Evolutionary conservation across 257 asterid species (phyloP).

Genomic region (Coffea eugenioides): DNA sequence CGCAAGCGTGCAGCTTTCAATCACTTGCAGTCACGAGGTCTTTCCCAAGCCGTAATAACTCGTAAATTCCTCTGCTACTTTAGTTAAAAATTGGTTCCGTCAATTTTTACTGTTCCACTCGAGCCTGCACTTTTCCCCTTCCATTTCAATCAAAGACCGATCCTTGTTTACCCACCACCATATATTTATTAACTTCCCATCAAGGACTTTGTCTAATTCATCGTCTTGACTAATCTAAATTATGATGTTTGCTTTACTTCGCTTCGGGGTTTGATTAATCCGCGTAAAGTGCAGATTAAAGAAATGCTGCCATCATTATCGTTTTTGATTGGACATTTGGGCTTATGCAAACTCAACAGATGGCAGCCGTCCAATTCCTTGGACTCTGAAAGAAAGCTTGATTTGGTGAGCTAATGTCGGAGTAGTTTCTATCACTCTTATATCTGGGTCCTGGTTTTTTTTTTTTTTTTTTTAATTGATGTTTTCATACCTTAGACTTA

Average conservation of each 20-base stretch:
- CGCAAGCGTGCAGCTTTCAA: constrained; percentile 30
- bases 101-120: background rate
- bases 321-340: background rate
- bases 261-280: background rate
- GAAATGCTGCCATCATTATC: background rate
- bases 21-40: constrained; percentile 8
- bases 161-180: no score
- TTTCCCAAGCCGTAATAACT: background rate
- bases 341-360: background rate
- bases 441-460: no score
- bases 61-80: background rate
- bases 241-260: background rate
- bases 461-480: no score
- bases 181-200: no score
- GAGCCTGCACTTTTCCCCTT: background rate
- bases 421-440: background rate
- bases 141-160: background rate
- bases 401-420: background rate
- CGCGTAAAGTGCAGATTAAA: background rate
- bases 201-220: background rate
- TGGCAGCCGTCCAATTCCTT: background rate
- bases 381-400: background rate
- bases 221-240: background rate
- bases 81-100: background rate
- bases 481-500: no score